These are phyloP conservation scores for Fusarium luffae DNA, from an alignment of 2,329 filamentous ascomycete species.

Conservation along the genomic window DNA sequence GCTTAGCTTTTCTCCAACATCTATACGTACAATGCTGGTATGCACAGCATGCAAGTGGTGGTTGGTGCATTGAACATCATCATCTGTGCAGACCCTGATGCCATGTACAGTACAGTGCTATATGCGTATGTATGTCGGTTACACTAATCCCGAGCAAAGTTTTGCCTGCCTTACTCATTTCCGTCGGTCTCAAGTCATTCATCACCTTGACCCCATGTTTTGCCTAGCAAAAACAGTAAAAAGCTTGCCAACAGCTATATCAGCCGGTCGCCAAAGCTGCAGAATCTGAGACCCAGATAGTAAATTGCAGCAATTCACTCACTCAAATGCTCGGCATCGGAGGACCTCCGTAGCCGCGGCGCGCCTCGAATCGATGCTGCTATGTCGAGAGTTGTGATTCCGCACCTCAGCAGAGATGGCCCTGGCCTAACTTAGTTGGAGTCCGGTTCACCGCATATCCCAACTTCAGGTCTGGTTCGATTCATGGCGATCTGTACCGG, in stretches of 20 bases:
- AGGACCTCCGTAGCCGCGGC: slow-evolving; percentile 5
- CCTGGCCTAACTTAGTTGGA: slow-evolving; percentile 19
- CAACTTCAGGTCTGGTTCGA: slow-evolving; percentile 31
- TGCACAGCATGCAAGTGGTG: slow-evolving; percentile 11
- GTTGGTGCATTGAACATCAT: slow-evolving; percentile 37
- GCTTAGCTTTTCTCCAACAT: background rate
- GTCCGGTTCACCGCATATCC: slow-evolving; percentile 42
- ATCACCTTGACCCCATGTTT: slow-evolving; percentile 13
- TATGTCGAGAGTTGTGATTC: background rate
- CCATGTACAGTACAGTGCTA: background rate
- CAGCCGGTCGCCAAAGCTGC: background rate
- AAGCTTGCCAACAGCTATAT: background rate
- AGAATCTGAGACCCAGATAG: background rate
- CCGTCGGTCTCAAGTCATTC: slow-evolving; percentile 7
- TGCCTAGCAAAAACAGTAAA: background rate
- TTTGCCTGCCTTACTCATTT: slow-evolving; percentile 11
- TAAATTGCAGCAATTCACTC: background rate
- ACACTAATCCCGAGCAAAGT: slow-evolving; percentile 19
- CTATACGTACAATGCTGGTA: background rate
- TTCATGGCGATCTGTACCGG: slow-evolving; percentile 35
- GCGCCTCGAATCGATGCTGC: slow-evolving; percentile 1
- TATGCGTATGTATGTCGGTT: background rate
- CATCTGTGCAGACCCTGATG: slow-evolving; percentile 37
- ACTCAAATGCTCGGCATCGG: slow-evolving; percentile 8
- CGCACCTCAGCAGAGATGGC: background rate